phyloP scores from a whole-genome alignment of 108 stramenopile genomes.

The Mediolabrus comicus region DNA sequence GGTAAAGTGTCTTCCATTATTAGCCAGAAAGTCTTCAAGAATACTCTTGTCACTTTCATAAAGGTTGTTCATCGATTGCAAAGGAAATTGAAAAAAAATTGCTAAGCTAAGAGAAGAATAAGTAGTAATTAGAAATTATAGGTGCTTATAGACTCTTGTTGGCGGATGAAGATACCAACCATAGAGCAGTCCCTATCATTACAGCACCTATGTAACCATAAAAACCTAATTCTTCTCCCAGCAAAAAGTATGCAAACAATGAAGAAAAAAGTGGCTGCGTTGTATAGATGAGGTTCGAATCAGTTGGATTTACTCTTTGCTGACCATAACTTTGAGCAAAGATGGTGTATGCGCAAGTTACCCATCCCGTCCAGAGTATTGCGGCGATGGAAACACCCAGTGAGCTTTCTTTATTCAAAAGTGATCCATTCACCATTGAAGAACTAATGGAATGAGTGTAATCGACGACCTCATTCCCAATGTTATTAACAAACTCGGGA shows the following conservation, averaged over 20 bases:
- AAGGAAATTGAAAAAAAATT: too few species aligned
- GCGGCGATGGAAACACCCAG: conserved; percentile 54
- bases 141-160: background rate
- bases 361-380: conserved; percentile 75
- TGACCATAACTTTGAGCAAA: conserved; percentile 87
- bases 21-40: too few species aligned
- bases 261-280: conserved; percentile 84
- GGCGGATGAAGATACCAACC: conserved; percentile 48
- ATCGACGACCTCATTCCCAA: conserved; percentile 49
- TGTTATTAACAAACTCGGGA: conserved; percentile 31
- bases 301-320: conserved; percentile 60
- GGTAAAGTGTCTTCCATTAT: too few species aligned
- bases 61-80: too few species aligned
- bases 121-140: background rate
- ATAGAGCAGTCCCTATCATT: conserved; percentile 68
- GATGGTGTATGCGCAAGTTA: conserved; percentile 83
- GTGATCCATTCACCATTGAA: background rate
- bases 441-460: conserved; percentile 43
- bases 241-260: conserved; percentile 65
- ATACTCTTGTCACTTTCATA: too few species aligned
- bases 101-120: too few species aligned
- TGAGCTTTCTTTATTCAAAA: conserved; percentile 18
- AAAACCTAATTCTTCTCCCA: conserved; percentile 69
- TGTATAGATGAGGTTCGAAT: conserved; percentile 85
- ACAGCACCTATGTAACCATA: conserved; percentile 61